Base-by-base conservation (phyloP, 1,139 yeast species). In the Nadsonia starkeyi-henricii region DNA sequence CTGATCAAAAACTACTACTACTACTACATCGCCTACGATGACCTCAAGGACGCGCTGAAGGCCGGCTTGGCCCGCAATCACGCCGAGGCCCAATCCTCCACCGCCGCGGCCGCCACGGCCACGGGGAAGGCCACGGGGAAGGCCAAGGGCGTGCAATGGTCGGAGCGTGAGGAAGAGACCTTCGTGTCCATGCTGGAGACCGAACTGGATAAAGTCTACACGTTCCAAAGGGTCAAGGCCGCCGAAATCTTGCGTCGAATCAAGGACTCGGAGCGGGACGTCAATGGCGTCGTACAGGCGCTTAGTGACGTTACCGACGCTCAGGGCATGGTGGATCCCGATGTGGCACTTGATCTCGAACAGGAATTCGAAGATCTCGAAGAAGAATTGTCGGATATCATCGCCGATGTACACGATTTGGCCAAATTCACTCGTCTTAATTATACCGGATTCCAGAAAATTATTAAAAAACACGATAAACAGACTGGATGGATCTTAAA, bases 381-480 rank as follows among this genome's bases (percentile, higher is more conserved):
- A 67, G 93, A 85, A 56, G 96, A 88, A 61, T 72, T 91, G 57
- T 79, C 89, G 49, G 96, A 89, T 59, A 81, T 91, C 56, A 89
- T 91, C 65, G 96, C 97, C 30, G 97, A 89, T 67, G 96, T 91
- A 45, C 97, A 91, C 61, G 98, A 91, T 66, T 74, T 91, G 61
- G 96, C 95, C 56, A 89, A 91, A 65, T 91, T 85, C 65, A 78
- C 95, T 20, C 75, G 95, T 55, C 75, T 91, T 62, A 91, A 91
- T 66, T 91, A 89, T 69, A 89, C 95, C 26, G 98, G 97, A 2
- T 91, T 91, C 72, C 95, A 85, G 65, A 91, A 91, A 66, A 91
- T 91, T 57, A 79, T 91, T 62, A 91, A 91, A 68, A 91, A 91
- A 67, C 98, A 91, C 65, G 98, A 91, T 68, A 91, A 91, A 66